Evolutionary conservation across 768 basidiomycete genomes (phyloP).

Genomic region (Leucosporidium creatinivorum): DNA sequence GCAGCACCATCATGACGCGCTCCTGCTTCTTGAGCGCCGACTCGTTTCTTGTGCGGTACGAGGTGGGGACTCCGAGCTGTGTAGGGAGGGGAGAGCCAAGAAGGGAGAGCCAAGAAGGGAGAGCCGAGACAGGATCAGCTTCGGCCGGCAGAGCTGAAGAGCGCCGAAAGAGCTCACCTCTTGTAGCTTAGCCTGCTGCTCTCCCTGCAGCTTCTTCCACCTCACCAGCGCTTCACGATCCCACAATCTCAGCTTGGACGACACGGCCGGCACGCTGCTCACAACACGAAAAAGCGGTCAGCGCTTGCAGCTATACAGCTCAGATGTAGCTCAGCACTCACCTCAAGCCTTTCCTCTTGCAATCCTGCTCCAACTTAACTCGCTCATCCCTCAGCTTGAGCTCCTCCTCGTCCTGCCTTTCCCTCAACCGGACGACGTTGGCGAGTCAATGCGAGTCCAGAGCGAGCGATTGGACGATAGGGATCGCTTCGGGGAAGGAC

Average conservation of each 20-base stretch:
- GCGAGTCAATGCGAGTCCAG: conserved; percentile 2
- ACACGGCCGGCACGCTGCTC: no score
- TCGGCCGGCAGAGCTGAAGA: no score
- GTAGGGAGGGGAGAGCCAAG: no score
- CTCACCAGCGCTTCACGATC: no score
- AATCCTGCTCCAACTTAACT: background rate
- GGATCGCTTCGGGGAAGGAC: conserved; percentile 20
- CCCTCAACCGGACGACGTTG: conserved; percentile 13
- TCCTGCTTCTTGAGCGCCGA: conserved; percentile 23
- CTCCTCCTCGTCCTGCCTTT: conserved; percentile 20
- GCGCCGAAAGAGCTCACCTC: background rate
- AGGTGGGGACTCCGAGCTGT: conserved; percentile 26
- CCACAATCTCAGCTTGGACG: background rate
- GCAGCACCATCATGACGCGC: conserved; percentile 20
- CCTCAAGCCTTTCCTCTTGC: background rate
- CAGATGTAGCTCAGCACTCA: no score
- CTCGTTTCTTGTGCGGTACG: conserved; percentile 15
- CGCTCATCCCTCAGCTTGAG: background rate
- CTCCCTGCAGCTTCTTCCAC: background rate
- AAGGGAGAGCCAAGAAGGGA: no score
- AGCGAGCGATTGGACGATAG: conserved; percentile 21
- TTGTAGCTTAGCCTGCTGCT: background rate
- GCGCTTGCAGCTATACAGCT: no score
- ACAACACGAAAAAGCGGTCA: no score
- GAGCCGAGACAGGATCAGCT: no score